Evolutionary conservation across 208 protist genomes (phyloP), one percentile per base, ranked within the genome.

Genomic region (Trypanosoma lewisi): DNA sequence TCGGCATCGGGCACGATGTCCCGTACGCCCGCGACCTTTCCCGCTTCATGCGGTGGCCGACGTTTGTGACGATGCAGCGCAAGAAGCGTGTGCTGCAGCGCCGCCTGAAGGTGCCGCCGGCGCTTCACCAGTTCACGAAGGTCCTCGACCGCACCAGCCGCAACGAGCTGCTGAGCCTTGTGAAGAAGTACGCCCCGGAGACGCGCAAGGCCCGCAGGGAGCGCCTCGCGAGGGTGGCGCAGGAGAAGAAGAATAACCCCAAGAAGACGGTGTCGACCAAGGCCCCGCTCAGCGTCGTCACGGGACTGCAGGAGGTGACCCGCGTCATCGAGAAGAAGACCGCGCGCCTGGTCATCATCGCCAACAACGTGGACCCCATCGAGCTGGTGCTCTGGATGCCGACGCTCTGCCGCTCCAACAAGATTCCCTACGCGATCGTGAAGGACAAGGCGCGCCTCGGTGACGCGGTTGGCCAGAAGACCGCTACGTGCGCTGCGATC

Each of bases 351-450:
- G 99, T 99, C 61, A 85, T 99, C 60, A 99, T 99, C 67, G 98
- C 99, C 47, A 96, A 99, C 91, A 99, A 99, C 85, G 98, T 99
- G 67, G 98, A 99, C 77, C 99, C 99, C 60, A 92, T 99, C 67
- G 99, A 99, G 88, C 77, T 99, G 19, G 98, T 99, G 58, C 56
- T 99, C 27, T 99, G 95, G 96, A 87, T 99, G 47, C 99, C 99
- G 51, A 91, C 98, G 60, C 95, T 99, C 21, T 99, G 98, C 94
- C 85, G 93, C 62, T 98, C 99, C 78, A 95, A 98, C 80, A 97
- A 99, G 58, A 91, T 99, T 56, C 98, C 99, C 45, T 99, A 99
- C 89, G 97, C 91, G 77, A 99, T 99, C 72, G 98, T 99, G 71
- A 99, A 99, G 91, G 86, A 94, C 73, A 99, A 99, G 95, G 80